Evolutionary conservation across 2,329 filamentous ascomycete species (phyloP).

Genomic region (Bipolaris sorokiniana): DNA sequence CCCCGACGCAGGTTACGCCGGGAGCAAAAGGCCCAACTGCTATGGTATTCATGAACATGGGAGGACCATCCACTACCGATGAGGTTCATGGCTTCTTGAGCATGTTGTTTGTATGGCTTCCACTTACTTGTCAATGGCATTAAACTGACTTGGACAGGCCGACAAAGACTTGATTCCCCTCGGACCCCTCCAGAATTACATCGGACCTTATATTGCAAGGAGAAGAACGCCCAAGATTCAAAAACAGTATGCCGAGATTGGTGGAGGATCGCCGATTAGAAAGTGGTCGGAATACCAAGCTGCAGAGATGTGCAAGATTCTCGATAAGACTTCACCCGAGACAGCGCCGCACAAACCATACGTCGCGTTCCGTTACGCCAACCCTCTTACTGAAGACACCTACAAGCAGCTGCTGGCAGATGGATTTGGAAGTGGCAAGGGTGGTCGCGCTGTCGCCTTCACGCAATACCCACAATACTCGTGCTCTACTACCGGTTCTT

Average conservation of each 20-base stretch:
- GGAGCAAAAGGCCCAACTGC: constrained; percentile 83
- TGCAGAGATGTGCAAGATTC: constrained; percentile 93
- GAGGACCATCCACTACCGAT: constrained; percentile 83
- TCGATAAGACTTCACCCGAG: constrained; percentile 88
- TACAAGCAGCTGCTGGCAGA: constrained; percentile 83
- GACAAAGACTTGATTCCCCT: constrained; percentile 96
- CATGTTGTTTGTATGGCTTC: constrained; percentile 78
- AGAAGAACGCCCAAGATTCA: constrained; percentile 94
- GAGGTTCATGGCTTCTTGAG: constrained; percentile 91
- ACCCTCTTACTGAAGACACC: constrained; percentile 92
- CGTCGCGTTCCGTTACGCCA: constrained; percentile 93
- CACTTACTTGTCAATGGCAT: neutral
- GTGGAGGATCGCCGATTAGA: constrained; percentile 95
- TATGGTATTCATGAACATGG: constrained; percentile 99
- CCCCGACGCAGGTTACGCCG: constrained; percentile 73
- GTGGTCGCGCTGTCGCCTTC: constrained; percentile 94
- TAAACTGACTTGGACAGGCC: constrained; percentile 61
- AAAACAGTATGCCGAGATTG: constrained; percentile 93
- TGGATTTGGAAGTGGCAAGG: constrained; percentile 86
- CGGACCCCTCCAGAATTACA: constrained; percentile 85
- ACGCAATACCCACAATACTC: constrained; percentile 99
- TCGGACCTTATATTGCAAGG: constrained; percentile 84
- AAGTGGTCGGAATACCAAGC: constrained; percentile 98
- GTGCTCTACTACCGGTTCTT: constrained; percentile 95
- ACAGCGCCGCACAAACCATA: constrained; percentile 97